Evolutionary conservation across 768 basidiomycete genomes (phyloP).

Genomic region (Daedaleopsis nitida): DNA sequence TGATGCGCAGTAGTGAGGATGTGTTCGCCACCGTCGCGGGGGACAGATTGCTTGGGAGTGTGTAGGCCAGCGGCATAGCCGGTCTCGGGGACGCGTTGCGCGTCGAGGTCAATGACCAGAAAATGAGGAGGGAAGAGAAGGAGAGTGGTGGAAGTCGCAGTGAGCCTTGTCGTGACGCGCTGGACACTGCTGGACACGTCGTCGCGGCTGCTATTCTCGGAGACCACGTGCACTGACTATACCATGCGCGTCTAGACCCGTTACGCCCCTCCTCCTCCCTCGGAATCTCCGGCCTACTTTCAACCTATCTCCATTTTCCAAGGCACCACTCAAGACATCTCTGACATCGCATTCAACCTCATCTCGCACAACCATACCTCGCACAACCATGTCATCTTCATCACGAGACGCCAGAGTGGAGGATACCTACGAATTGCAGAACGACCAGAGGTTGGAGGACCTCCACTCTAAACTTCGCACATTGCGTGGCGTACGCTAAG

Average conservation of each 20-base stretch:
- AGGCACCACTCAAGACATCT: not conserved
- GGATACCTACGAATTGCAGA: conserved; percentile 82
- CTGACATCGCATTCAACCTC: too few species aligned
- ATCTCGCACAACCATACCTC: too few species aligned
- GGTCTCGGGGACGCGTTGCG: conserved; percentile 15
- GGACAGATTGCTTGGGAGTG: conserved; percentile 70
- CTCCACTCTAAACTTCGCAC: conserved; percentile 84
- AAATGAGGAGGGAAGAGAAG: not conserved
- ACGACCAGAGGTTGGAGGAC: conserved; percentile 82
- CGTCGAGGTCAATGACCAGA: conserved; percentile 12
- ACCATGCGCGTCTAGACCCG: not conserved
- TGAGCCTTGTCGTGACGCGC: conserved; percentile 3
- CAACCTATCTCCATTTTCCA: not conserved
- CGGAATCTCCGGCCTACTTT: not conserved
- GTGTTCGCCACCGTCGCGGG: conserved; percentile 80
- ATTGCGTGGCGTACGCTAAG: conserved; percentile 65
- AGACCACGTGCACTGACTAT: conserved; percentile 11
- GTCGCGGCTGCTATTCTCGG: conserved; percentile 23
- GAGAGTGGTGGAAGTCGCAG: conserved; percentile 1
- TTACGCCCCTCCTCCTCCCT: not conserved
- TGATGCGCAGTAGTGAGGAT: conserved; percentile 86
- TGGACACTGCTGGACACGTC: conserved; percentile 15
- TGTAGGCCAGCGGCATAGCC: conserved; percentile 52
- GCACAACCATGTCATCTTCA: conserved; percentile 37
- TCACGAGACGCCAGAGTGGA: conserved; percentile 46